Evolutionary conservation across 2,329 filamentous ascomycete species (phyloP).

Genomic region (Paraconiothyrium brasiliense): DNA sequence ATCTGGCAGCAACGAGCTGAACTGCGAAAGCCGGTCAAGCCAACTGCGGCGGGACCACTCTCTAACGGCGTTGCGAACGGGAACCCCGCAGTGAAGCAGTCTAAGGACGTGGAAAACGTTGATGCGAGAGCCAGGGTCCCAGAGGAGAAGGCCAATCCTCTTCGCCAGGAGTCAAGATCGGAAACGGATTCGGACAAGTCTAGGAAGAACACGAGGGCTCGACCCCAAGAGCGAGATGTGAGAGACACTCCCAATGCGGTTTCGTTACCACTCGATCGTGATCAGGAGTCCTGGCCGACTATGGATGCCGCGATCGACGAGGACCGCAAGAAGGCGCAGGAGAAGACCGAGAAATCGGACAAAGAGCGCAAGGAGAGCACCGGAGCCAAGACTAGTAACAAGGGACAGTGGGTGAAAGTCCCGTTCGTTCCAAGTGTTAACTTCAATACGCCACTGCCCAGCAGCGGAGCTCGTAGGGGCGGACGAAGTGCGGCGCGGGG

Average conservation of each 20-base stretch:
- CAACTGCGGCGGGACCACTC: constrained; percentile 14
- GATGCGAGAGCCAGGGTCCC: constrained; percentile 33
- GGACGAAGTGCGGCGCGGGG: constrained; percentile 64
- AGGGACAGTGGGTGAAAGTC: constrained; percentile 86
- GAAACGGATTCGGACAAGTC: constrained; percentile 37
- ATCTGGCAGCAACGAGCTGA: constrained; percentile 85
- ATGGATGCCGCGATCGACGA: constrained; percentile 82
- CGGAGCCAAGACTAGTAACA: constrained; percentile 59
- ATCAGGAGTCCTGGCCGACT: constrained; percentile 88
- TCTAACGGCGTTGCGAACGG: constrained; percentile 31
- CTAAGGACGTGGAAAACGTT: constrained; percentile 22
- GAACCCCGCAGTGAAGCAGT: constrained; percentile 34
- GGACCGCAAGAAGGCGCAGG: constrained; percentile 75
- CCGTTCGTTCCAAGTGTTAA: constrained; percentile 84
- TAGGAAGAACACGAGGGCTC: constrained; percentile 40
- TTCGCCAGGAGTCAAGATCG: constrained; percentile 37
- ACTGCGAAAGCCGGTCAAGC: constrained; percentile 52
- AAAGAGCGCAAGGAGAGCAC: constrained; percentile 66
- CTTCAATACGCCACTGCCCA: constrained; percentile 84
- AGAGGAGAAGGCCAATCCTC: constrained; percentile 37
- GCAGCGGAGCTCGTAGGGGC: constrained; percentile 48
- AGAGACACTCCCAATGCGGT: constrained; percentile 38
- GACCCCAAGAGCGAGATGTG: constrained; percentile 39
- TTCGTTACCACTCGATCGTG: constrained; percentile 73
- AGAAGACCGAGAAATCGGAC: constrained; percentile 75